Evolutionary conservation across 768 basidiomycete genomes (phyloP), one percentile per base, ranked within the genome.

Genomic region (Phlebiopsis gigantea): DNA sequence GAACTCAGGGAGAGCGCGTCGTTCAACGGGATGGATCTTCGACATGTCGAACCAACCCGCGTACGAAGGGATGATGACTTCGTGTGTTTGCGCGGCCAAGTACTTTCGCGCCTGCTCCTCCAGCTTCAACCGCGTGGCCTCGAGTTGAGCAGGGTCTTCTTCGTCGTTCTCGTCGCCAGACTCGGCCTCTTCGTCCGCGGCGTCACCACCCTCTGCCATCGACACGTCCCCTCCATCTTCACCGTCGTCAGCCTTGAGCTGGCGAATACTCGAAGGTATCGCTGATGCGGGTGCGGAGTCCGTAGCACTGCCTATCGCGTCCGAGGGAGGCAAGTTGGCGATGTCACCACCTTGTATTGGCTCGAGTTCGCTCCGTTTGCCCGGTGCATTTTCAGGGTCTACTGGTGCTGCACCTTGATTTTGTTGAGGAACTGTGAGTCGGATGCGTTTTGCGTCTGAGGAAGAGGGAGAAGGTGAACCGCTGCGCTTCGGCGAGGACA

Each of bases 31-130:
- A 65, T 97, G 91, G 55, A 99, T 88, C 68, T 89, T 85, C 55
- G 89, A 82, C 84, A 98, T 93, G 72, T 93, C 88, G 75, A 98
- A 99, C 97, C 97, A 98, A 17, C 93, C 90, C 7, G 94, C 87
- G 69, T 98, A 98, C 24, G 93, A 96, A 7, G 97, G 97, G 50
- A 99, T 90, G 67, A 99, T 85, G 68, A 99, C 85, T 64, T 96
- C 92, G 74, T 98, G 96, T 1, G 93, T 96, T 72, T 99, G 97
- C 0, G 93, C 90, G 0, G 95, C 94, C 44, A 99, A 89, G 69
- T 98, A 98, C 65, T 95, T 92, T 55, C 86, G 85, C 52, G 88
- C 94, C 69, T 88, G 92, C 65, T 89, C 90, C 66, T 92, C 93
- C 50, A 88, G 83, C 30, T 83, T 83, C 56, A 81, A 75, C 62